A percentile compares a stretch with the other conserved stretches of the same genome.
These are phyloP conservation scores for Candida schatavii DNA, from an alignment of 805 yeast species.

Conservation along the genomic window DNA sequence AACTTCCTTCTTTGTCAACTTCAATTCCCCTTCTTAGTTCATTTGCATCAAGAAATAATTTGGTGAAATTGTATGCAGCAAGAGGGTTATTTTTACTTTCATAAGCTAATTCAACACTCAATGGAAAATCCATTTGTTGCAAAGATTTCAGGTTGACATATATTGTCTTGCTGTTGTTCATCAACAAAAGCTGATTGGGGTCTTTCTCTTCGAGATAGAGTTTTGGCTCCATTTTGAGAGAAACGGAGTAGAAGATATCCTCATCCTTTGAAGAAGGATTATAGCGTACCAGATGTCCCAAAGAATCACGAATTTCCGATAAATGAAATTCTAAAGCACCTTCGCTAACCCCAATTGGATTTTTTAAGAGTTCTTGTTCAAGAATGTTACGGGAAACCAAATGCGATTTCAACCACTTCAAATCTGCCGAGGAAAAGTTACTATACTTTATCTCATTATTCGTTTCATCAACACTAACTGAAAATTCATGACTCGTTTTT, in stretches of 20 bases:
- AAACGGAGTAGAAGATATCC: constrained; percentile 31
- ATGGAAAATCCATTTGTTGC: constrained; percentile 44
- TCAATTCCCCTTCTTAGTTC: constrained; percentile 29
- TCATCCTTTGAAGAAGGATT: constrained; percentile 36
- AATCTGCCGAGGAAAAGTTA: constrained; percentile 23
- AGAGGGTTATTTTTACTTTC: constrained; percentile 17
- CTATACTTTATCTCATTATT: not conserved
- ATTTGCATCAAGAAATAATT: constrained; percentile 18
- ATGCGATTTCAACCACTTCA: constrained; percentile 18
- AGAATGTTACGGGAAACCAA: constrained; percentile 28
- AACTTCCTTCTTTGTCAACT: constrained; percentile 63
- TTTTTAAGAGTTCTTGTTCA: constrained; percentile 33
- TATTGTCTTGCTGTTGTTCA: constrained; percentile 27
- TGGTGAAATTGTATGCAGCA: constrained; percentile 16
- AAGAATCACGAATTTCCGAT: constrained; percentile 27
- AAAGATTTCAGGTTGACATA: not conserved
- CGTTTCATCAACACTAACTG: constrained; percentile 18
- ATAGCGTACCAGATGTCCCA: constrained; percentile 31
- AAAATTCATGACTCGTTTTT: constrained; percentile 17
- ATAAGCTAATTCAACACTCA: constrained; percentile 33
- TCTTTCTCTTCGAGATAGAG: constrained; percentile 21
- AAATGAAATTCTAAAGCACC: constrained; percentile 32
- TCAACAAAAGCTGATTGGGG: constrained; percentile 13
- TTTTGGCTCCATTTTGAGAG: constrained; percentile 23
- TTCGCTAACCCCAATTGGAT: constrained; percentile 19